Evolutionary conservation across 768 basidiomycete genomes (phyloP), one percentile per base, ranked within the genome.

Genomic region (Tylopilus felleus): DNA sequence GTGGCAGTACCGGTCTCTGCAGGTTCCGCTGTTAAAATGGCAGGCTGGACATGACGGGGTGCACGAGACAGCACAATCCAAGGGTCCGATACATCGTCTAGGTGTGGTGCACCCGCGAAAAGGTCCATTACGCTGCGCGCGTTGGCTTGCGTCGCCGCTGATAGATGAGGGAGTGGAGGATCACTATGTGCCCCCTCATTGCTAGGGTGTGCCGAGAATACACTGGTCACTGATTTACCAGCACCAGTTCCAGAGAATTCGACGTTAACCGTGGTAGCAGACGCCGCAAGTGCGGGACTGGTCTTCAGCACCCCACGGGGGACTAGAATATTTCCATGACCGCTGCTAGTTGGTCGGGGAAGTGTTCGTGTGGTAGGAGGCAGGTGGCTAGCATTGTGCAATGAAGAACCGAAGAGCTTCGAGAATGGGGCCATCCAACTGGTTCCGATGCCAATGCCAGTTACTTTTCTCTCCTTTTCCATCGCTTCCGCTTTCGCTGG

Each of bases 261-360:
- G 52, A 99, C 96, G 54, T 94, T 97, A 61, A 98, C 95, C 2
- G 93, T 94, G 46, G 90, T 95, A 2, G 90, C 78, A 21, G 90
- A 91, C 10, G 97, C 92, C 12, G 88, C 85, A 28, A 93, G 80
- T 12, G 90, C 92, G 2, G 95, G 88, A 1, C 83, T 82, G 25
- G 88, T 78, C 68, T 98, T 98, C 2, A 88, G 90, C 22, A 84
- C 86, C 7, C 81, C 70, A 25, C 82, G 78, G n/a, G 72, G 65
- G n/a, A 64, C 55, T 0, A 67, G 68, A 4, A 49, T 50, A 39
- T 47, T 60, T 22, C 55, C 63, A 22, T 55, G 57, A n/a, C 60
- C 66, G 31, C 65, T 66, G 57, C 50, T 68, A 59, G 39, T 56
- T 49, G 55, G 68, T 58, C 28, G 68, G 47, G 29, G 69, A 60